phyloP scores from a whole-genome alignment of 1,139 yeast species.

The Pichia terricola region DNA sequence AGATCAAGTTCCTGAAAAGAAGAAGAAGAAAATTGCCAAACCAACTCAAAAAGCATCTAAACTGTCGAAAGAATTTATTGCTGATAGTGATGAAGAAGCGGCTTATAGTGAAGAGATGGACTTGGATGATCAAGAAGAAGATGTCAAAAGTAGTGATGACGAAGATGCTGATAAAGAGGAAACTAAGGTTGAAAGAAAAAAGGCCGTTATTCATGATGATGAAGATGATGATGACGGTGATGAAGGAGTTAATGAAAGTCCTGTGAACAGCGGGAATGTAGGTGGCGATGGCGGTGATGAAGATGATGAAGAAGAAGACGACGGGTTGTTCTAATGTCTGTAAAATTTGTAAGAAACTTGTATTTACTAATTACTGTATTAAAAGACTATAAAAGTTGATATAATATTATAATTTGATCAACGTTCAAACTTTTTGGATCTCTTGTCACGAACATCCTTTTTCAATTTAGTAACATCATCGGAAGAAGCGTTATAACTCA shows the following conservation, averaged over 20 bases:
- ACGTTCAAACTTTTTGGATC: constrained; percentile 25
- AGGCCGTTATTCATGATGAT: constrained; percentile 15
- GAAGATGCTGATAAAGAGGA: constrained; percentile 15
- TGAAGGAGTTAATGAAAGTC: neutral
- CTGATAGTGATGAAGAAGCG: constrained; percentile 29
- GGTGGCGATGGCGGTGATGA: constrained; percentile 1
- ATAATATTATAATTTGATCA: no score
- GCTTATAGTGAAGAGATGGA: constrained; percentile 15
- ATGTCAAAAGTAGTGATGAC: constrained; percentile 6
- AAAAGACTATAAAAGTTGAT: no score
- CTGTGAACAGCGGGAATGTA: neutral
- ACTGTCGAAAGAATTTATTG: constrained; percentile 24
- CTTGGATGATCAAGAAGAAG: constrained; percentile 8
- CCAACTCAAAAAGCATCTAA: constrained; percentile 15
- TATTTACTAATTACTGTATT: no score
- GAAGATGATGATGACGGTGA: constrained; percentile 11
- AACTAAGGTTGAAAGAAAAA: constrained; percentile 13
- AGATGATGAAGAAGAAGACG: constrained; percentile 11
- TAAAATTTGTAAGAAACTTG: no score
- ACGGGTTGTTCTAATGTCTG: constrained; percentile 8
- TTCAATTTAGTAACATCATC: constrained; percentile 46
- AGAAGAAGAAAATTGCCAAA: constrained; percentile 11
- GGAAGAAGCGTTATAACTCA: constrained; percentile 51
- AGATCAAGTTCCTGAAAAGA: constrained; percentile 5
- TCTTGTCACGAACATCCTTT: constrained; percentile 39